Conservation (phyloP, 2,329 filamentous ascomycete genomes). For the Sporothrix schenckii region DNA sequence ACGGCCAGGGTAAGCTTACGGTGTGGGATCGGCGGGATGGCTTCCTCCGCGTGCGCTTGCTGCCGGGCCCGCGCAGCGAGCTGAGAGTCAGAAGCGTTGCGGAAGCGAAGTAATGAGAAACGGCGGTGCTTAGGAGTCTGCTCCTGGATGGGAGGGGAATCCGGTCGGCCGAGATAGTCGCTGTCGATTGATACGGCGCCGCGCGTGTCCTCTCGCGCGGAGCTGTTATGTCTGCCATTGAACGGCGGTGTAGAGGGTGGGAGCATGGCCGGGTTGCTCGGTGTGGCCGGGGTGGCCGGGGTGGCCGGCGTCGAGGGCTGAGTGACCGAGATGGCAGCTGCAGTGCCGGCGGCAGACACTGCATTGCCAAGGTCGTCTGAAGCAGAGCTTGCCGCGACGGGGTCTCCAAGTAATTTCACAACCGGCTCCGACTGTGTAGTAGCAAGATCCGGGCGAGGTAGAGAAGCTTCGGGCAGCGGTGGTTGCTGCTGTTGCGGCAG, state of each 20-base stretch:
- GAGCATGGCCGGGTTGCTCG: conserved; percentile 32
- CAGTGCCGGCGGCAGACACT: conserved; percentile 36
- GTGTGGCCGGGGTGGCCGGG: conserved; percentile 8
- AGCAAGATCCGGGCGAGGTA: conserved; percentile 20
- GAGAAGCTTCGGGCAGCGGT: conserved; percentile 22
- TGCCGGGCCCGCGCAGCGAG: conserved; percentile 75
- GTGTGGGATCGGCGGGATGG: conserved; percentile 60
- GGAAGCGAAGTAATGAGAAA: conserved; percentile 76
- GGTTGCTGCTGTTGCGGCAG: conserved; percentile 28
- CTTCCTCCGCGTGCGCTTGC: conserved; percentile 58
- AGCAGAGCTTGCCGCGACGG: background rate
- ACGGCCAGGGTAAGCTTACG: conserved; percentile 49
- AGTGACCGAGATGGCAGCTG: conserved; percentile 38
- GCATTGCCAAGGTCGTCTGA: conserved; percentile 34
- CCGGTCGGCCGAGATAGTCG: conserved; percentile 45
- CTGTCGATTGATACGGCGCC: conserved; percentile 37
- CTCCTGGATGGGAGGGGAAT: conserved; percentile 57
- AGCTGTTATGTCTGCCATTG: conserved; percentile 38
- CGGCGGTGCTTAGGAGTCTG: conserved; percentile 61
- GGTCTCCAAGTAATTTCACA: background rate
- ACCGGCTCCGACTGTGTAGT: conserved; percentile 13
- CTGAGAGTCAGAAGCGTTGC: conserved; percentile 92
- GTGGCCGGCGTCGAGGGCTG: conserved; percentile 23
- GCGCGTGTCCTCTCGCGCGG: conserved; percentile 35
- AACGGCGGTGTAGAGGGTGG: conserved; percentile 41